Evolutionary conservation across 768 basidiomycete genomes (phyloP).

Genomic region (Sistotremastrum suecicum): DNA sequence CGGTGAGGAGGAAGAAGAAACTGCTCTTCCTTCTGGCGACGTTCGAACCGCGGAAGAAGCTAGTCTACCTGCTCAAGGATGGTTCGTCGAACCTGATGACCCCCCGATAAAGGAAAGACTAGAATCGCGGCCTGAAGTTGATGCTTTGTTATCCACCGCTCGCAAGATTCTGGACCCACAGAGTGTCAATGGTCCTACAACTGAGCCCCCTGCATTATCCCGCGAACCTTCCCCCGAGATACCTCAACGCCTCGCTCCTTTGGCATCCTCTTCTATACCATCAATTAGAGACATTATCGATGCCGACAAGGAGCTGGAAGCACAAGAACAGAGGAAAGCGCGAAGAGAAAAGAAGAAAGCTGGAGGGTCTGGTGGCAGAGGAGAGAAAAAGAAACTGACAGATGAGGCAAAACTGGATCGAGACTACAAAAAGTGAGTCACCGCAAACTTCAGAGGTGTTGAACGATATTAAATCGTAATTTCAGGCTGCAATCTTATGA

Average conservation of each 20-base stretch:
- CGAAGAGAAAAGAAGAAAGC: slow-evolving; percentile 63
- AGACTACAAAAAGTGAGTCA: slow-evolving; percentile 42
- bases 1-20: slow-evolving; percentile 35
- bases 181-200: too few relatives aligned
- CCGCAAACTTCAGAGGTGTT: not conserved
- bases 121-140: slow-evolving; percentile 9
- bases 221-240: slow-evolving; percentile 13
- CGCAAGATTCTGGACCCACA: not conserved
- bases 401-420: slow-evolving; percentile 36
- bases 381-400: slow-evolving; percentile 21
- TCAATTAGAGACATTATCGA: slow-evolving; percentile 75
- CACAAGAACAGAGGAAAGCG: slow-evolving; percentile 52
- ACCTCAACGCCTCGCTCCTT: slow-evolving; percentile 49
- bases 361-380: slow-evolving; percentile 15
- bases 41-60: not conserved
- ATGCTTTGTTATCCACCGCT: slow-evolving; percentile 5
- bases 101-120: slow-evolving; percentile 21
- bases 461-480: too few relatives aligned
- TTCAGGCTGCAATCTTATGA: too few relatives aligned
- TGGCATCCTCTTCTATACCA: slow-evolving; percentile 67
- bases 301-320: slow-evolving; percentile 54
- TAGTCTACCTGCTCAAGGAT: not conserved
- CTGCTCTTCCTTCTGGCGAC: slow-evolving; percentile 1
- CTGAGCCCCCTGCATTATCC: not conserved
- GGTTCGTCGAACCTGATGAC: slow-evolving; percentile 1